Conservation (phyloP, 2,329 filamentous ascomycete genomes). For the Apiospora sp. region DNA sequence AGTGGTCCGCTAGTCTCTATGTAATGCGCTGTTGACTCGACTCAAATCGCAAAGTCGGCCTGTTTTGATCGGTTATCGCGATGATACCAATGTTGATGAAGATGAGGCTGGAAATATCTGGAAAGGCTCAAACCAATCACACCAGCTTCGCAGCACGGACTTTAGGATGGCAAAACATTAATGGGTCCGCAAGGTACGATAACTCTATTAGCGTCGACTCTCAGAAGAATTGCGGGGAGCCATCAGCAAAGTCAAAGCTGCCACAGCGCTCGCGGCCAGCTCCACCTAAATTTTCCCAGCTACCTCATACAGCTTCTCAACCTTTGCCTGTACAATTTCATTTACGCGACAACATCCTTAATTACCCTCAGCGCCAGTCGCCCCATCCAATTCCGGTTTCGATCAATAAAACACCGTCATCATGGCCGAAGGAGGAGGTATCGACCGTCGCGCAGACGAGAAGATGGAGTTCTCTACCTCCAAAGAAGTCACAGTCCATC, state of each 20-base stretch:
- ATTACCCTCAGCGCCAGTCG: slow-evolving; percentile 1
- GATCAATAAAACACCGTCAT: slow-evolving; percentile 44
- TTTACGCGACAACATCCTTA: slow-evolving; percentile 8
- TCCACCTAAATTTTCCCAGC: slow-evolving; percentile 21
- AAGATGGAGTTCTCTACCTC: slow-evolving; percentile 98
- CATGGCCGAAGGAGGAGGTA: slow-evolving; percentile 83
- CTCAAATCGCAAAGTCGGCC: neutral
- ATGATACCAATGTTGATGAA: slow-evolving; percentile 35
- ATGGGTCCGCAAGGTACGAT: neutral
- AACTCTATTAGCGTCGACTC: neutral
- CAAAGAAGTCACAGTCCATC: slow-evolving; percentile 95
- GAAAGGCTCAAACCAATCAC: slow-evolving; percentile 27
- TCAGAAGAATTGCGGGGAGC: neutral
- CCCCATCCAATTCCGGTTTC: no score
- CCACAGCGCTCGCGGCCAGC: slow-evolving; percentile 2
- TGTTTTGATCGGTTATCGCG: neutral
- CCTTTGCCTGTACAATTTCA: neutral
- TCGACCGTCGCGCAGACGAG: slow-evolving; percentile 94
- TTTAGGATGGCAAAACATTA: neutral
- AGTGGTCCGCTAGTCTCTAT: no score
- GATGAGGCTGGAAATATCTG: slow-evolving; percentile 28
- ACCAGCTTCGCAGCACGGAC: slow-evolving; percentile 6
- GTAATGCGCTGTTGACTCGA: neutral
- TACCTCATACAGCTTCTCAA: neutral
- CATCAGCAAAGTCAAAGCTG: neutral